phyloP scores from a whole-genome alignment of 2,329 filamentous ascomycete genomes.

The Pyrenophora graminea region DNA sequence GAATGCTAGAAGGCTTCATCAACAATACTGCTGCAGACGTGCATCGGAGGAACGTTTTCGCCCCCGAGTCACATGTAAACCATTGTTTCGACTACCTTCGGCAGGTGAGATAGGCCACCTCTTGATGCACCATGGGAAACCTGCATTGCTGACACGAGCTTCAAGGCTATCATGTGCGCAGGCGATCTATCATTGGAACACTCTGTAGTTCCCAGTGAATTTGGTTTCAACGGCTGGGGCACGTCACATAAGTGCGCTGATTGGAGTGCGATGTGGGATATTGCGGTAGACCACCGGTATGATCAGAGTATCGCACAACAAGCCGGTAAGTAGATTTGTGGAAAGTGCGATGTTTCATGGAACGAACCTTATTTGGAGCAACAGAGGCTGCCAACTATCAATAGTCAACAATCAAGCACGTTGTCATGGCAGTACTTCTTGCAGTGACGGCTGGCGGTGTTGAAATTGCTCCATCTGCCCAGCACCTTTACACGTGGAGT shows the following conservation, averaged over 20 bases:
- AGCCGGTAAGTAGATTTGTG: background rate
- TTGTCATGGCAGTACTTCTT: too few species aligned
- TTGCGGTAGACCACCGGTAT: conserved; percentile 2
- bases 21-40: background rate
- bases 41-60: background rate
- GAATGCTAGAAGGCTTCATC: conserved; percentile 3
- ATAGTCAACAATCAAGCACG: background rate
- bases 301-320: background rate
- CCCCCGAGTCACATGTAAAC: conserved; percentile 7
- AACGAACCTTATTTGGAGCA: too few species aligned
- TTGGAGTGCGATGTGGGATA: conserved; percentile 7
- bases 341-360: background rate
- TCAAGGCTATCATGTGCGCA: conserved; percentile 7
- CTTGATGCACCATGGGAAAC: background rate
- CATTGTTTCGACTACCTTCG: conserved; percentile 12
- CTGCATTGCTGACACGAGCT: background rate
- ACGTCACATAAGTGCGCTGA: conserved; percentile 6
- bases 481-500: too few species aligned
- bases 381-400: too few species aligned
- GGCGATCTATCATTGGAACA: conserved; percentile 8
- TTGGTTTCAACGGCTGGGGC: conserved; percentile 10
- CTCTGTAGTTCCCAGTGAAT: conserved; percentile 3
- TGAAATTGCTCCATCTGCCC: too few species aligned
- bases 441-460: too few species aligned
- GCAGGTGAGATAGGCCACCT: background rate